These are phyloP conservation scores for Labyrinthula sp. DNA, from an alignment of 352 stramenopile genomes.

Conservation along the genomic window DNA sequence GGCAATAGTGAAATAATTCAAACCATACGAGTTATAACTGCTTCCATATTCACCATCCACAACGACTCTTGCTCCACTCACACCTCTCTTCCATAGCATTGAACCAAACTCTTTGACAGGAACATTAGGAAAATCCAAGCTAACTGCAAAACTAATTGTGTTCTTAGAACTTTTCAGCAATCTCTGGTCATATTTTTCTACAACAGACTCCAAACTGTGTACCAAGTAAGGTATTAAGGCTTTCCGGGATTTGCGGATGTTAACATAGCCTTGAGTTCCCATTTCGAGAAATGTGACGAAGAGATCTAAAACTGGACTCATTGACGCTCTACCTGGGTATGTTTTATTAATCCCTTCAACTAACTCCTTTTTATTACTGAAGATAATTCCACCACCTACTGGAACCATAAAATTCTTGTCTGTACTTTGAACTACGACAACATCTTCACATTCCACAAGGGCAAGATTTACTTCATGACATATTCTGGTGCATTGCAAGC, in stretches of 20 bases:
- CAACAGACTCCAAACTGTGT: conserved; percentile 46
- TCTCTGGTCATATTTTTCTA: conserved; percentile 58
- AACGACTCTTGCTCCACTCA: conserved; percentile 82
- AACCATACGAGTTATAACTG: conserved; percentile 54
- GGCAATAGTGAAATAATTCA: conserved; percentile 83
- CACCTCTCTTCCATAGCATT: conserved; percentile 90
- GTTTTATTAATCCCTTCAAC: conserved; percentile 60
- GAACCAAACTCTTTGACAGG: conserved; percentile 67
- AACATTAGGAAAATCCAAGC: conserved; percentile 48
- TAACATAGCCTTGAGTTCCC: conserved; percentile 63
- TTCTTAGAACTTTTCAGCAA: conserved; percentile 68
- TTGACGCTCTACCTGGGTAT: conserved; percentile 84
- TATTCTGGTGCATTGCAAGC: conserved; percentile 75
- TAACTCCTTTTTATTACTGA: conserved; percentile 41
- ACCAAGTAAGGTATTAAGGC: conserved; percentile 49
- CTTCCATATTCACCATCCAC: conserved; percentile 68
- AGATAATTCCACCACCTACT: conserved; percentile 68
- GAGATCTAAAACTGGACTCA: conserved; percentile 76
- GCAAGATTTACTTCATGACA: conserved; percentile 67
- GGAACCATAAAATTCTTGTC: conserved; percentile 99
- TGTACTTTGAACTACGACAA: conserved; percentile 85
- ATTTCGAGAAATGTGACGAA: conserved; percentile 97
- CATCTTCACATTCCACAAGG: conserved; percentile 66
- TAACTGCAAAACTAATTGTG: conserved; percentile 71
- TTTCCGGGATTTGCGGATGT: conserved; percentile 59